Base-by-base conservation (phyloP, 129 eudicot species). In the Lonicera japonica region DNA sequence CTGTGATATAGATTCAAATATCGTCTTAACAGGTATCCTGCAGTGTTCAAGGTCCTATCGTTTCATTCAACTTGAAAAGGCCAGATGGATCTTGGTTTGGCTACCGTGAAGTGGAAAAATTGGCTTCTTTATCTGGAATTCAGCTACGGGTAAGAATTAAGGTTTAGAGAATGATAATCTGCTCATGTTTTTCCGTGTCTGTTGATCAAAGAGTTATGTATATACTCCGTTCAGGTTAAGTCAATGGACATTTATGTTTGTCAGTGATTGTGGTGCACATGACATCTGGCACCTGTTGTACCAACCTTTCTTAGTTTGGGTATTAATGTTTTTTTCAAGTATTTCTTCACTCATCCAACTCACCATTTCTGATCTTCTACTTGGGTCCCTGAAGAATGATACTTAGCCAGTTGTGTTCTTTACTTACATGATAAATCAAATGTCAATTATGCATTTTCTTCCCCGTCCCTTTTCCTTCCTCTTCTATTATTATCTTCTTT, bases 31-130 rank as follows among this genome's bases (percentile, higher is more conserved):
- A 85, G 94, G 78, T 60, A 17, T 24, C 58, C 6, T 56, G 54
- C 66, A 60, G 72, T 29, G 78, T 61, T 63, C 60, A 75, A 73
- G 99, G 99, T 67, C 86, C 96, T 39, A 73, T 60, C 19, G 78
- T 88, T 39, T 69, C 96, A 50, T 92, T 92, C 78, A 92, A 92
- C 78, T 79, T 92, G 83, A 85, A 78, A 73, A 71, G 96, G 70
- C 70, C 88, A 36, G 99, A 92, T 70, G 99, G 96, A 19, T 80
- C 95, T 65, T 92, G 99, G 99, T 70, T 82, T 78, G 96, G 99
- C 60, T 80, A 88, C 72, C 95, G 86, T 54, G 99, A 92, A 75
- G 95, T 92, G 73, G 99, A 92, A 76, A 92, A 92, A 25, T 70
- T 92, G 79, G 99, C 99, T 66, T 82, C 95, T 55, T 75, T 92